Base-by-base conservation (phyloP, 371 early-diverging fungal genomes). In the Mortierella sp. region DNA sequence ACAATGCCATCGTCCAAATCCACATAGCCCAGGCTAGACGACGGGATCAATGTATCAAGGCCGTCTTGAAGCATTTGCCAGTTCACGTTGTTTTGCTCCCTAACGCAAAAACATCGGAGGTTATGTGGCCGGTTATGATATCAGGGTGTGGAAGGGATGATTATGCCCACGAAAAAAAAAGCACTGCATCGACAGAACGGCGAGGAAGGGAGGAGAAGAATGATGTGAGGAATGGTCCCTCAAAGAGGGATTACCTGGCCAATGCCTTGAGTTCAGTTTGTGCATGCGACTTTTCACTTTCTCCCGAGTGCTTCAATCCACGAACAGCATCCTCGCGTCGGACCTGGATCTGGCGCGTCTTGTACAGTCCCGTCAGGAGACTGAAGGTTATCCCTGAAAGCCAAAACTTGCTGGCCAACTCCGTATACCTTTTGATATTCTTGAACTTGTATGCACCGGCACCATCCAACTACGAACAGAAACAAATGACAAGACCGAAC, bases 11-110 rank as follows among this genome's bases (percentile, higher is more conserved):
- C 89, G 60, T 87, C 86, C 30, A 83, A 80, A 46, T 73, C 58
- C 42, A 88, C 45, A 66, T 82, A 87, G 14, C 83, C 86, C 59
- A 90, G 78, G 16, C 83, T 79, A 34, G 85, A 76, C 41, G 83
- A 72, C 12, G 91, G 91, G 54, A 91, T 86, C 34, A 87, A 71
- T 50, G 85, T 80, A 64, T 91, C 91, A 49, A 89, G 76, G 54
- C 80, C 71, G 69, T 91, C 90, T 70, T 86, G 87, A 55, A 88
- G 55, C 19, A 91, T 67, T 58, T 88, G 84, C 61, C 81, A 82
- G 54, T 73, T 78, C 46, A 84, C 71, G 46, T 61, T 70, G 52
- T 72, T 49, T 59, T 84, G 82, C 61, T 89, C 88, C 78, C 88
- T 87, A 78, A 27, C 50, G 39, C 5, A 55, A 41, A 46, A 8